Evolutionary conservation across 495 filamentous ascomycete species (phyloP).

Genomic region (Pyrenopolyporus hunteri): DNA sequence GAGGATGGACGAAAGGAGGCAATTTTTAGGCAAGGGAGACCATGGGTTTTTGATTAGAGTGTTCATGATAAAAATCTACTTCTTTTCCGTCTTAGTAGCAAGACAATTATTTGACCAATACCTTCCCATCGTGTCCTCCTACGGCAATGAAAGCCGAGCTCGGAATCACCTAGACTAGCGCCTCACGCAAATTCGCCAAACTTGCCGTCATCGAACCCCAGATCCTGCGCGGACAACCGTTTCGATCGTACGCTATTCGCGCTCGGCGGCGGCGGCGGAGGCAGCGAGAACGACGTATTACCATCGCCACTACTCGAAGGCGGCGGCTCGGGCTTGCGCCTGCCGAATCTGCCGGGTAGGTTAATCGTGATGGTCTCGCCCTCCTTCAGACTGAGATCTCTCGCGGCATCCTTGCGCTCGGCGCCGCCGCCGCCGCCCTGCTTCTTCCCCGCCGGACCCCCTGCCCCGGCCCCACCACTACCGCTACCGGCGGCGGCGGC

Average conservation of each 20-base stretch:
- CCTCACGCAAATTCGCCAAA: constrained; percentile 69
- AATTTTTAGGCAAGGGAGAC: constrained; percentile 10
- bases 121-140: not conserved
- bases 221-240: constrained; percentile 56
- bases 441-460: constrained; percentile 34
- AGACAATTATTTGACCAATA: not conserved
- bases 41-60: constrained; percentile 5
- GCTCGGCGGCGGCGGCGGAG: constrained; percentile 67
- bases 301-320: constrained; percentile 22
- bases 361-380: constrained; percentile 85
- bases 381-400: constrained; percentile 79
- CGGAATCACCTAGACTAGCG: constrained; percentile 7
- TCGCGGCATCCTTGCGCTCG: constrained; percentile 48
- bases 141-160: not conserved
- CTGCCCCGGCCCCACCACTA: too few relatives aligned
- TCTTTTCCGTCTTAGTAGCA: constrained; percentile 3
- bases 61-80: constrained; percentile 10
- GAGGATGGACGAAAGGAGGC: not conserved
- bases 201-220: constrained; percentile 70
- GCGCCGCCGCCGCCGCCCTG: constrained; percentile 20
- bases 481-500: too few relatives aligned
- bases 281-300: constrained; percentile 57
- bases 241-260: constrained; percentile 59
- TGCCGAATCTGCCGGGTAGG: constrained; percentile 61
- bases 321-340: constrained; percentile 40